These are phyloP conservation scores for Erodium moschatum DNA, from an alignment of 441 rosid genomes.

Conservation along the genomic window DNA sequence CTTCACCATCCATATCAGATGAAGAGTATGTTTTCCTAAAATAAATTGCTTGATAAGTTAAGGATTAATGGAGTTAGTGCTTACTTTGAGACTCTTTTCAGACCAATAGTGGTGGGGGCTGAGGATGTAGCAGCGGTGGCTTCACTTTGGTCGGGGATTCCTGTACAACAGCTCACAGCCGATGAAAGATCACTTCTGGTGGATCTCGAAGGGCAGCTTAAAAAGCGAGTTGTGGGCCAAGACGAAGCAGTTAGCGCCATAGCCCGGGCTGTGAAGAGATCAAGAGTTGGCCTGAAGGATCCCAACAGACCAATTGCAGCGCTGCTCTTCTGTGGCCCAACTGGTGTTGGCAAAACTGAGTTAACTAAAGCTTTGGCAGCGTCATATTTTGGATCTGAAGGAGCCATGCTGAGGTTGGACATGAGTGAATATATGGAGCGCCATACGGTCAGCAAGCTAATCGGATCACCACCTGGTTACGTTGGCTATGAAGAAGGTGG, in stretches of 20 bases:
- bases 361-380: slow-evolving; percentile 86
- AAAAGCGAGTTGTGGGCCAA: slow-evolving; percentile 62
- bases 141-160: slow-evolving; percentile 72
- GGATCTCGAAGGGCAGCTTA: slow-evolving; percentile 58
- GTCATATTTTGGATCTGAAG: slow-evolving; percentile 83
- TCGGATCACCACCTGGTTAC: slow-evolving; percentile 98
- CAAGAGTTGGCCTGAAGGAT: slow-evolving; percentile 67
- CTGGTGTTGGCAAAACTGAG: slow-evolving; percentile 98
- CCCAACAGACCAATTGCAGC: slow-evolving; percentile 95
- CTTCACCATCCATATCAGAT: slow-evolving; percentile 40
- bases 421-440: slow-evolving; percentile 99
- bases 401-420: slow-evolving; percentile 84
- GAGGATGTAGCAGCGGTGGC: slow-evolving; percentile 72
- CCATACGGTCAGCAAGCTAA: slow-evolving; percentile 85
- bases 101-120: slow-evolving; percentile 64
- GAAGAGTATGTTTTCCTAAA: slow-evolving; percentile 44
- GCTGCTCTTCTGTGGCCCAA: slow-evolving; percentile 97
- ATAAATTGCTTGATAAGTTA: background rate
- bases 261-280: slow-evolving; percentile 72
- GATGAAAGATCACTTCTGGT: slow-evolving; percentile 55
- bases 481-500: slow-evolving; percentile 99
- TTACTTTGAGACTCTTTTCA: slow-evolving; percentile 26
- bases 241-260: slow-evolving; percentile 65
- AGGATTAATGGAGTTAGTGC: no score
- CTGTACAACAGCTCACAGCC: slow-evolving; percentile 69